Evolutionary conservation across 2,329 filamentous ascomycete genomes (phyloP), one percentile per base, ranked within the genome.

Genomic region (Alternaria postmessia): DNA sequence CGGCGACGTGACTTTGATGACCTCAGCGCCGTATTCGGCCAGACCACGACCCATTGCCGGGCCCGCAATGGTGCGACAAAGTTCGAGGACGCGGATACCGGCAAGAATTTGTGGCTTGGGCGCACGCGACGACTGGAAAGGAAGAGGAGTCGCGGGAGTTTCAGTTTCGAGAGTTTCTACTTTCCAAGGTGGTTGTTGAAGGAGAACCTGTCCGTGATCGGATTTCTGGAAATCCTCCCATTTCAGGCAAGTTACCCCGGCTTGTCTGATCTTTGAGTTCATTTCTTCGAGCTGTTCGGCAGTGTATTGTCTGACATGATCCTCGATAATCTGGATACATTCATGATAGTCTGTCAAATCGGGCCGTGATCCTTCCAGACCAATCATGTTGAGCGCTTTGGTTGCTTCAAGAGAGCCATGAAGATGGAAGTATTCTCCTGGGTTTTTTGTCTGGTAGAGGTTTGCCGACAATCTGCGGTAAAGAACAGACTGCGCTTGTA

Each of bases 381-480:
- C 90, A 66, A 92, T 85, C 89, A 92, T 92, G 44, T 85, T 82
- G 28, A 92, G 79, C 0, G 89, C 90, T 7, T 85, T 89, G 9
- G 86, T 88, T 4, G 90, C 90, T 66, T 92, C 89, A 0, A 93
- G 78, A 0, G 90, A 92, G 44, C 90, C 90, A 72, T 92, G 90
- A 26, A 92, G 89, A 70, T 93, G 90, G 71, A 91, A 93, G 70
- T 87, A 92, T 71, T 89, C 83, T n/a, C 85, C 86, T 1, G 82
- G 78, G n/a, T 82, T 84, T 72, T 87, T 88, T 8, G 90, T 91
- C 68, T 85, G 83, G 77, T 92, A 92, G 1, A 92, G 78, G 62
- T 91, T 91, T 14, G 90, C 90, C 11, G 90, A 91, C 76, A 92
- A 83, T 62, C 90, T 87, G 9, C 90, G 86, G 72, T 93, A 93